These are phyloP conservation scores for Entomophthora muscae DNA, from an alignment of 371 early-diverging fungal species.

Conservation along the genomic window DNA sequence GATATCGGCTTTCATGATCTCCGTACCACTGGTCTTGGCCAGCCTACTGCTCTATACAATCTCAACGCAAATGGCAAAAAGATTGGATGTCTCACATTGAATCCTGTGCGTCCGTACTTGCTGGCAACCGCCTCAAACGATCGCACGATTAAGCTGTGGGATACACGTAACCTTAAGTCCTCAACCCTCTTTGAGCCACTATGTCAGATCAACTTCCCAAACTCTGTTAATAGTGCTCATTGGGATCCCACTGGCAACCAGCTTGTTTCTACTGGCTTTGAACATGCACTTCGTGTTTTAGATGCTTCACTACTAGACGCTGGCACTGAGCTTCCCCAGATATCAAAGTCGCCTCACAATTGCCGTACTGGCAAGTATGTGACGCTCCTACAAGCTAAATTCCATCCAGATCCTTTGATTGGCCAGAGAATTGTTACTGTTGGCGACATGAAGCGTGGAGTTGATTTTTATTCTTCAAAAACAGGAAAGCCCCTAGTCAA, in stretches of 20 bases:
- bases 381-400: constrained; percentile 48
- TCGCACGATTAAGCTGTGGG: constrained; percentile 51
- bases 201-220: constrained; percentile 25
- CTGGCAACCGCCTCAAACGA: constrained; percentile 50
- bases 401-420: constrained; percentile 30
- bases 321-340: not conserved
- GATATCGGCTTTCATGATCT: constrained; percentile 30
- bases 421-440: constrained; percentile 28
- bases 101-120: constrained; percentile 35
- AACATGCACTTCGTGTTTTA: constrained; percentile 13
- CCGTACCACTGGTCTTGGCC: constrained; percentile 14
- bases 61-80: constrained; percentile 35
- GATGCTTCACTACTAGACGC: constrained; percentile 2
- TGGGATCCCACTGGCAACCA: constrained; percentile 46
- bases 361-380: constrained; percentile 33
- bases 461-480: constrained; percentile 30
- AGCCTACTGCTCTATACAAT: constrained; percentile 11
- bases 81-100: constrained; percentile 44
- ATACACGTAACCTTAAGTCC: constrained; percentile 23
- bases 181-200: constrained; percentile 17
- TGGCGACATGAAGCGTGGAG: constrained; percentile 48
- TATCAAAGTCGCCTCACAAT: constrained; percentile 1
- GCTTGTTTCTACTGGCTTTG: constrained; percentile 20
- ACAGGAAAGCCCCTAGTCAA: constrained; percentile 4
- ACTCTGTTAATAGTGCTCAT: constrained; percentile 44